Percentiles rank a stretch among this genome's conserved stretches.
phyloP scores from a whole-genome alignment of 108 stramenopile species.

The Skeletonema tropicum region DNA sequence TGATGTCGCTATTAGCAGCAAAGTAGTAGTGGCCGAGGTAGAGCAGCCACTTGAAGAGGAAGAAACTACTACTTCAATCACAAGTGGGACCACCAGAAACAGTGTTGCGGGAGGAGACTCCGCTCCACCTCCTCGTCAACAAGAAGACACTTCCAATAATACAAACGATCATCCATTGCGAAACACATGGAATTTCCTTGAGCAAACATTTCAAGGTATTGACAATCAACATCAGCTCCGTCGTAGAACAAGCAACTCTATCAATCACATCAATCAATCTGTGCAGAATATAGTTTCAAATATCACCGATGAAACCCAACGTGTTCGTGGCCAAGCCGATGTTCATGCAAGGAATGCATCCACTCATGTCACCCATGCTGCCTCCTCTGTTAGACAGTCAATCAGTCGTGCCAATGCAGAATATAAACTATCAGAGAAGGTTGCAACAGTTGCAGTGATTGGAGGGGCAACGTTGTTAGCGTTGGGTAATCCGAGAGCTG shows the following conservation, averaged over 20 bases:
- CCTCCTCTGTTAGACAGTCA: constrained; percentile 17
- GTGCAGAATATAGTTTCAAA: constrained; percentile 20
- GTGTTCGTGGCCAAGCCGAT: constrained; percentile 24
- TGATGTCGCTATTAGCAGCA: background rate
- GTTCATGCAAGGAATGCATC: constrained; percentile 18
- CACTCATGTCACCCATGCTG: background rate
- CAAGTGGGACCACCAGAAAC: background rate
- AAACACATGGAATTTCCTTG: constrained; percentile 26
- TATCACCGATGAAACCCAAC: constrained; percentile 26
- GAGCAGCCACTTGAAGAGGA: background rate
- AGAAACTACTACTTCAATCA: background rate
- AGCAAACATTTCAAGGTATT: constrained; percentile 16
- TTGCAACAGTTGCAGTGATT: constrained; percentile 42
- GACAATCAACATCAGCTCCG: constrained; percentile 31
- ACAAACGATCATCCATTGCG: constrained; percentile 2
- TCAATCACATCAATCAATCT: constrained; percentile 20
- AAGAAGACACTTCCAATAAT: background rate
- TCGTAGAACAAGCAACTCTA: constrained; percentile 9
- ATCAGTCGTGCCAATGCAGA: constrained; percentile 36
- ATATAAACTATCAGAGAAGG: constrained; percentile 36
- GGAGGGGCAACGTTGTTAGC: constrained; percentile 44
- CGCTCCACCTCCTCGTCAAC: background rate
- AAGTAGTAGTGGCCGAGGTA: background rate
- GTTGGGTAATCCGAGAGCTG: constrained; percentile 33
- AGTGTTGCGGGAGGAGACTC: background rate